Percentiles rank a stretch among this genome's conserved stretches.
phyloP scores from a whole-genome alignment of 257 asterid species.

The Nicotiana otophora region DNA sequence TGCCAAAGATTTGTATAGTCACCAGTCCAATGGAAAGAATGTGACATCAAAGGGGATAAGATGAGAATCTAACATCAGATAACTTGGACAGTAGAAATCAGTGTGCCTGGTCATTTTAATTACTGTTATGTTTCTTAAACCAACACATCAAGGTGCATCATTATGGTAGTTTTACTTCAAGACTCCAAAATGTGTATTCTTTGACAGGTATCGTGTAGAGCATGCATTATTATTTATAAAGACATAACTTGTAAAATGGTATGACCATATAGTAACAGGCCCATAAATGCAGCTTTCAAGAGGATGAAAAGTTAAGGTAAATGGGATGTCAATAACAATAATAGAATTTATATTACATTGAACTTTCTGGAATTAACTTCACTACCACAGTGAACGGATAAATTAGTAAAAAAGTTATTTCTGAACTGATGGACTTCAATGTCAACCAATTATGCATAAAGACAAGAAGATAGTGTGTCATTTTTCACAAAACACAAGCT shows the following conservation, averaged over 20 bases:
- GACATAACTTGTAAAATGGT: too few species aligned
- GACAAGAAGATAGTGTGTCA: constrained; percentile 2
- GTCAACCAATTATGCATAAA: too few species aligned
- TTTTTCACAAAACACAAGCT: not conserved
- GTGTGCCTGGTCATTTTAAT: not conserved
- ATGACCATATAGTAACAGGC: not conserved
- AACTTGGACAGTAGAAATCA: not conserved
- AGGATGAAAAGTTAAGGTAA: not conserved
- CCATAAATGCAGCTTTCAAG: not conserved
- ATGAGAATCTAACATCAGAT: not conserved
- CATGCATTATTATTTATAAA: not conserved
- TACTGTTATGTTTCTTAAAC: not conserved
- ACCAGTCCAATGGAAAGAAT: not conserved
- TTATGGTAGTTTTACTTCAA: not conserved
- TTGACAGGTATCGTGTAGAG: not conserved
- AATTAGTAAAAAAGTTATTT: too few species aligned
- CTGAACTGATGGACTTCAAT: too few species aligned
- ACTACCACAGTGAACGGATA: too few species aligned
- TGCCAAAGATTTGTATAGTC: not conserved
- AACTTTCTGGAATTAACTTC: too few species aligned
- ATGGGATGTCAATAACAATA: not conserved
- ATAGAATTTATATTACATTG: too few species aligned
- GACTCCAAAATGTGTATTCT: not conserved
- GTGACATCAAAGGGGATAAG: not conserved
- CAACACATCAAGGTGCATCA: not conserved